phyloP scores from a whole-genome alignment of 768 basidiomycete species.

The Bullera alba region DNA sequence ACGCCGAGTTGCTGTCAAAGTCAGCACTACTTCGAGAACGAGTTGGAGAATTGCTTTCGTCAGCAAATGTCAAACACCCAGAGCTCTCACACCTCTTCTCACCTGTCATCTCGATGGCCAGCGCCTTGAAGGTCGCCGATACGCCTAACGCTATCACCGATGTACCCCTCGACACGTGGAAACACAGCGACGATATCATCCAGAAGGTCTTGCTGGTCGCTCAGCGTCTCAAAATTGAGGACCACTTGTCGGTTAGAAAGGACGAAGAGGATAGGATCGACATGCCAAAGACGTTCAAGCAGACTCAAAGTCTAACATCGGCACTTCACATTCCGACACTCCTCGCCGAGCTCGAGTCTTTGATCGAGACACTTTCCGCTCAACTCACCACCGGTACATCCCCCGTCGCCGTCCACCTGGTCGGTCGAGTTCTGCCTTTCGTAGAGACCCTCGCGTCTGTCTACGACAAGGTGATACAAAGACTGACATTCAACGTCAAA shows the following conservation, averaged over 20 bases:
- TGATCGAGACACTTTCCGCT: slow-evolving; percentile 47
- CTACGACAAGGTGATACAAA: slow-evolving; percentile 55
- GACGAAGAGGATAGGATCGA: slow-evolving; percentile 5
- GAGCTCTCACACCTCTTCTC: slow-evolving; percentile 41
- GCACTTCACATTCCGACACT: slow-evolving; percentile 15
- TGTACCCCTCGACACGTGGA: slow-evolving; percentile 11
- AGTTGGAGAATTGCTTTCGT: background rate
- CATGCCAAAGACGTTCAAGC: background rate
- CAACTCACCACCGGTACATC: slow-evolving; percentile 30
- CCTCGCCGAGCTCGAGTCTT: slow-evolving; percentile 42
- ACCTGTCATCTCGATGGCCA: slow-evolving; percentile 45
- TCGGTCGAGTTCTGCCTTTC: slow-evolving; percentile 62
- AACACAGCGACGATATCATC: slow-evolving; percentile 49
- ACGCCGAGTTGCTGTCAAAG: background rate
- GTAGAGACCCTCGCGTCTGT: slow-evolving; percentile 58
- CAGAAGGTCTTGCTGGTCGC: slow-evolving; percentile 60
- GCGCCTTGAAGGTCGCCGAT: background rate
- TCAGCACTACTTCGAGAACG: background rate
- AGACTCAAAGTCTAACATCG: background rate
- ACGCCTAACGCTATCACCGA: background rate
- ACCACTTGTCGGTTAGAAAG: background rate
- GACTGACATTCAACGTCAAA: slow-evolving; percentile 61
- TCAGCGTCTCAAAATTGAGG: slow-evolving; percentile 51
- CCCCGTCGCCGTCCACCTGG: slow-evolving; percentile 26
- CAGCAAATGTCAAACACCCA: slow-evolving; percentile 21